Evolutionary conservation across 192 early-diverging fungal species (phyloP), one percentile per base, ranked within the genome.

Genomic region (Mortierella antarctica): DNA sequence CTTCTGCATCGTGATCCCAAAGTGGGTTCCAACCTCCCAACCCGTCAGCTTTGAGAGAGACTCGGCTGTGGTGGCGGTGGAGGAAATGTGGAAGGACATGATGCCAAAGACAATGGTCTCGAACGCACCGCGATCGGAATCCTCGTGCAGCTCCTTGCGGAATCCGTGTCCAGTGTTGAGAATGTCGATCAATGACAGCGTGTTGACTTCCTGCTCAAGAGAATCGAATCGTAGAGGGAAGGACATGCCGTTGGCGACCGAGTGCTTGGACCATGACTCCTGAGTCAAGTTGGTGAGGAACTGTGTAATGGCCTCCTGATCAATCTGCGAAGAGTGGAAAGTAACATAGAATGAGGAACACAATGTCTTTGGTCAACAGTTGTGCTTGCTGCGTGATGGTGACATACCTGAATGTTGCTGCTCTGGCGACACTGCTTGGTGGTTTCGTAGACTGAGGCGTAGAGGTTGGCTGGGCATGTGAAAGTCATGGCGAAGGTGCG

Each of bases 161-260:
- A 88, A 97, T 41, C 92, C 93, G 55, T 91, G 91, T 21, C 95
- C 95, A 64, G 96, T 86, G 67, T 92, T 90, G 49, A 97, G 87
- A 64, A 95, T 72, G 69, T 91, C 93, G 17, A 93, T 85, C 42
- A 95, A 64, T 4, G 89, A 88, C 18, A 97, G 87, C 49, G 95
- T 85, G 68, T 93, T 93, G 65, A 96, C 66, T 82, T 97, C 94
- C 71, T 93, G 88, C 55, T 91, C 89, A 6, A 90, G 9, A 17
- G 84, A 89, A 54, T 92, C 90, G 60, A 96, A 97, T 47, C 85
- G 84, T n/a, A 97, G 86, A 0, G 95, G 95, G 64, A 97, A 82
- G 1, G 62, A 73, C 74, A 89, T 87, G 57, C 72, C 85, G 45
- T 88, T 88, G 84, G 83, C 83, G 55, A 73, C 68, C 2, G 82